Percentiles rank a stretch among this genome's conserved stretches.
Conservation (phyloP, 352 stramenopile species). For the Phytopythium sindhum region DNA sequence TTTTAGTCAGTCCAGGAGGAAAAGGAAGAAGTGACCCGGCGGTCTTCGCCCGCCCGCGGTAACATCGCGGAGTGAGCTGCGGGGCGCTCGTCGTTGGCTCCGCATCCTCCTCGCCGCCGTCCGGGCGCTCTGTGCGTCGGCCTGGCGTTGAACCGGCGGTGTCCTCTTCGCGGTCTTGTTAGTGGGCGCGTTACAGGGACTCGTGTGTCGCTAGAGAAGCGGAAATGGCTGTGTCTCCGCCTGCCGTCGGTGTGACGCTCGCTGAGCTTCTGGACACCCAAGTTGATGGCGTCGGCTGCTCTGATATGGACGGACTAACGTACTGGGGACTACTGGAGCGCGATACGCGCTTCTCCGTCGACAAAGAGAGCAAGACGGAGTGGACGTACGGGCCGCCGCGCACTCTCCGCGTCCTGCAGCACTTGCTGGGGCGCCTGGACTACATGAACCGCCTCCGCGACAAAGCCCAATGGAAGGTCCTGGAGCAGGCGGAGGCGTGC, state of each 20-base stretch:
- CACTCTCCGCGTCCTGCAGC: background rate
- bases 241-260: background rate
- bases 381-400: background rate
- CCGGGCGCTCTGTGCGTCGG: background rate
- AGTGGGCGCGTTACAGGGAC: background rate
- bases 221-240: background rate
- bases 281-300: background rate
- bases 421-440: background rate
- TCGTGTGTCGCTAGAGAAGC: background rate
- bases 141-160: background rate
- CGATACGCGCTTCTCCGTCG: background rate
- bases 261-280: background rate
- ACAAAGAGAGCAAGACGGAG: background rate
- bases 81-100: background rate
- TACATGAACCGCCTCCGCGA: background rate
- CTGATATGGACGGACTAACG: background rate
- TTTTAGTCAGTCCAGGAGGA: conserved; percentile 1
- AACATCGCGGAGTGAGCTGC: background rate
- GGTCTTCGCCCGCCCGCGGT: too few species aligned
- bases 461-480: background rate
- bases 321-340: background rate
- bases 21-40: too few species aligned
- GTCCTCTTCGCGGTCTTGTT: background rate
- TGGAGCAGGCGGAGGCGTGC: background rate
- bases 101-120: background rate